Percentiles rank a stretch among this genome's conserved stretches.
phyloP scores from a whole-genome alignment of 2,329 filamentous ascomycete genomes.

The Apiospora aurea region DNA sequence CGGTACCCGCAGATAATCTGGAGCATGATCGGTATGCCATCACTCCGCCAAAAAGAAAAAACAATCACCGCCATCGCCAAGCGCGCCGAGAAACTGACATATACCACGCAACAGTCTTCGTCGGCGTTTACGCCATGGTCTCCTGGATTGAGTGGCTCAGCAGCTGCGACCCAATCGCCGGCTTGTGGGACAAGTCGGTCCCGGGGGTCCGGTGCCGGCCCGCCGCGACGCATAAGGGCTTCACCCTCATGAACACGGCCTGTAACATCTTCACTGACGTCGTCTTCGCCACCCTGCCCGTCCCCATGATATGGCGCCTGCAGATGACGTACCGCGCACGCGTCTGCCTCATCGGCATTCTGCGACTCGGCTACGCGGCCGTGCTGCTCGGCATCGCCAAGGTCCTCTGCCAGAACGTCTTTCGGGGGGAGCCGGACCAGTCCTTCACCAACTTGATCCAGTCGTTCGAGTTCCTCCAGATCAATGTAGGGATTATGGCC shows the following conservation, averaged over 20 bases:
- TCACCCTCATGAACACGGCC: constrained; percentile 29
- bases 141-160: neutral
- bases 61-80: no score
- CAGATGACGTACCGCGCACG: constrained; percentile 47
- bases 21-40: constrained; percentile 23
- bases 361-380: constrained; percentile 48
- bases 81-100: no score
- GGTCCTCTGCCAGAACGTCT: neutral
- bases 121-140: constrained; percentile 27
- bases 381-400: constrained; percentile 15
- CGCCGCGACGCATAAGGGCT: constrained; percentile 30
- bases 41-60: neutral
- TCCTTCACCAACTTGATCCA: constrained; percentile 18
- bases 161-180: neutral
- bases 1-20: constrained; percentile 29
- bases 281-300: constrained; percentile 50
- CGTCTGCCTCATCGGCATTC: constrained; percentile 48
- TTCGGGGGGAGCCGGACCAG: neutral
- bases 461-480: constrained; percentile 28
- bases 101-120: constrained; percentile 28
- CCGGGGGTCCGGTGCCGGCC: neutral
- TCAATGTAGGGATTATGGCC: constrained; percentile 25
- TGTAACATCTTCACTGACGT: constrained; percentile 52
- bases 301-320: constrained; percentile 50
- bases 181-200: neutral